Evolutionary conservation across 768 basidiomycete species (phyloP).

Genomic region (Phanerochaete carnosa): DNA sequence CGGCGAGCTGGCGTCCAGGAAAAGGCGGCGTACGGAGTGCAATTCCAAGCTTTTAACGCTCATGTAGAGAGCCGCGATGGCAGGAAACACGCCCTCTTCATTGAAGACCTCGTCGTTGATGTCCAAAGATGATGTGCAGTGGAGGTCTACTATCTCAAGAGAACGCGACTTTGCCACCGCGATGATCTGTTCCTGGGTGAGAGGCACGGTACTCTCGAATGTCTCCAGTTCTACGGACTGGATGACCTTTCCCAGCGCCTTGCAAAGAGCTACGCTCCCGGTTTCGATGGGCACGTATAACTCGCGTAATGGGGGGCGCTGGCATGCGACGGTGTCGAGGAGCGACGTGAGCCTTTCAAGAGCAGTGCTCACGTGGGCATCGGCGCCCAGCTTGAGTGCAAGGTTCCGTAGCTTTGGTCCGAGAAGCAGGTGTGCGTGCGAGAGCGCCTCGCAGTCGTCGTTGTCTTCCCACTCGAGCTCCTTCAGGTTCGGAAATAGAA

Average conservation of each 20-base stretch:
- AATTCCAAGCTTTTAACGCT: not conserved
- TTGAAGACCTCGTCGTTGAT: not conserved
- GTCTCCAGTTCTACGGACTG: not conserved
- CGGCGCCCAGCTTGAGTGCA: not conserved
- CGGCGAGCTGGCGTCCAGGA: not conserved
- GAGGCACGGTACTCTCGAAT: not conserved
- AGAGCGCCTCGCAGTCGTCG: not conserved
- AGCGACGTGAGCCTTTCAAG: not conserved
- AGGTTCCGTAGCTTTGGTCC: not conserved
- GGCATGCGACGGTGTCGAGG: not conserved
- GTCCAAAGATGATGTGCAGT: not conserved
- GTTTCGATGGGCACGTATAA: not conserved
- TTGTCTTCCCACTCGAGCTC: not conserved
- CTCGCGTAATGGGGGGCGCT: not conserved
- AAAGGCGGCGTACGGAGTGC: not conserved
- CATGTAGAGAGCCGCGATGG: not conserved
- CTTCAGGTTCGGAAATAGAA: not conserved
- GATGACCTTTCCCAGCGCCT: not conserved
- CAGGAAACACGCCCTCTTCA: not conserved
- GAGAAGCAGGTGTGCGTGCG: not conserved
- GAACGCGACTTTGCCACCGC: not conserved
- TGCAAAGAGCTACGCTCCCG: not conserved
- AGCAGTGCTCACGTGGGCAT: not conserved
- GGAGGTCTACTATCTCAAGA: not conserved
- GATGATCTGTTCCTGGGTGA: not conserved